Base-by-base conservation (phyloP, 2,329 filamentous ascomycete genomes). In the Nigrospora sphaerica region DNA sequence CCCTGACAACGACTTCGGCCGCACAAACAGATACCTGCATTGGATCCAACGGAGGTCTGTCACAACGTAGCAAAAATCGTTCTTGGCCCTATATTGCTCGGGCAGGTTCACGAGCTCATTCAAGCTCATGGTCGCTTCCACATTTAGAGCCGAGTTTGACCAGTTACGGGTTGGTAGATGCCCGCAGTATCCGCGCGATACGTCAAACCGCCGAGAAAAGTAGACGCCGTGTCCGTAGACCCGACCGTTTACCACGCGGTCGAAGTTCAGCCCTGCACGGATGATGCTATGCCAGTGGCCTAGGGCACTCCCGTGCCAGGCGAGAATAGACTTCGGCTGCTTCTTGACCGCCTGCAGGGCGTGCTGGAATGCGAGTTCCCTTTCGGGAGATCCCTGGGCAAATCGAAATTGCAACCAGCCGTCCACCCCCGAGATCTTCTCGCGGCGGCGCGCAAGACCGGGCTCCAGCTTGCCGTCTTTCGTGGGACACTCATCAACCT, bases 261-360 rank as follows among this genome's bases (percentile, higher is more conserved):
- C 77, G 65, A 83, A 95, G 60, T 95, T 80, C 6, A 96, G 70
- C 0, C 91, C 90, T 49, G 85, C 80, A 32, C 90, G 81, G 51
- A 95, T 81, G 56, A 96, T 95, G 56, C 84, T 86, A 63, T 96
- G 91, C 91, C 91, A 95, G 57, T 95, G 95, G 3, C 63, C 53
- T 3, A 95, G 52, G 0, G 68, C 62, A 57, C 88, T 95, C 6
- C 90, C 91, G 62, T 96, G 91, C 83, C 86, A 95, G 0, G 87
- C 88, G 57, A 95, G 89, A 2, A 95, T 63, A 0, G 88, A 92
- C 0, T 49, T 64, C 53, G 39, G 71, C 54, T 35, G 48, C n/a
- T 46, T 51, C 2, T 59, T 49, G 4, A 73, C 71, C 6, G 66
- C 58, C 34, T 72, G 69, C 3, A 93, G 72, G 13, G 83, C 80